Evolutionary conservation across 495 filamentous ascomycete species (phyloP).

Genomic region (Ramalina peruviana): DNA sequence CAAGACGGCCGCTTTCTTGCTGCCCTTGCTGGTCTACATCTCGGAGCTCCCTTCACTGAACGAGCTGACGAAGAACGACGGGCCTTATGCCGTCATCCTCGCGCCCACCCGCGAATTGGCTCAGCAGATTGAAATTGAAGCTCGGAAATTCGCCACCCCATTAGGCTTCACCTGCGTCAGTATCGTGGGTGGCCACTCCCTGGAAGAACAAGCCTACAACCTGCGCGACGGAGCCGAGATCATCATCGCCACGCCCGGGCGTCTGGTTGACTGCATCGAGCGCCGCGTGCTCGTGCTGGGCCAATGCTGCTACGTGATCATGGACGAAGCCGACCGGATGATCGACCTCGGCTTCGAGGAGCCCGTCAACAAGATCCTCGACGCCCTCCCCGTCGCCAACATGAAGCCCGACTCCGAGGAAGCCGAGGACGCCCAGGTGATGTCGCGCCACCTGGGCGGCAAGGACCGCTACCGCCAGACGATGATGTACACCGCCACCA

Average conservation of each 20-base stretch:
- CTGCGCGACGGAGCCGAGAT: conserved; percentile 95
- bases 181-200: conserved; percentile 90
- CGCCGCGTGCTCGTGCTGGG: conserved; percentile 78
- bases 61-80: conserved; percentile 85
- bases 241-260: conserved; percentile 94
- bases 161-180: conserved; percentile 92
- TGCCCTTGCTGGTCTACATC: conserved; percentile 94
- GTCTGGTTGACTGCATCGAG: conserved; percentile 94
- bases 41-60: conserved; percentile 75
- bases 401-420: conserved; percentile 94
- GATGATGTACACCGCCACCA: conserved; percentile 99
- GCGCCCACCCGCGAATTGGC: conserved; percentile 97
- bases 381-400: conserved; percentile 88
- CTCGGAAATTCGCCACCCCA: conserved; percentile 81
- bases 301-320: conserved; percentile 96
- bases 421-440: conserved; percentile 72
- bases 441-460: conserved; percentile 69
- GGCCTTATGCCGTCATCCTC: conserved; percentile 90
- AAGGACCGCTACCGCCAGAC: conserved; percentile 90
- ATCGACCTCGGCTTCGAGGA: conserved; percentile 98
- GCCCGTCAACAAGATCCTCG: conserved; percentile 93
- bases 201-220: conserved; percentile 89
- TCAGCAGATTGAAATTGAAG: conserved; percentile 93
- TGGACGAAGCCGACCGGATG: conserved; percentile 99
- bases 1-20: conserved; percentile 92